A percentile compares a stretch with the other conserved stretches of the same genome.
These are phyloP conservation scores for Bidens hawaiensis DNA, from an alignment of 140 eudicot species.

Conservation along the genomic window DNA sequence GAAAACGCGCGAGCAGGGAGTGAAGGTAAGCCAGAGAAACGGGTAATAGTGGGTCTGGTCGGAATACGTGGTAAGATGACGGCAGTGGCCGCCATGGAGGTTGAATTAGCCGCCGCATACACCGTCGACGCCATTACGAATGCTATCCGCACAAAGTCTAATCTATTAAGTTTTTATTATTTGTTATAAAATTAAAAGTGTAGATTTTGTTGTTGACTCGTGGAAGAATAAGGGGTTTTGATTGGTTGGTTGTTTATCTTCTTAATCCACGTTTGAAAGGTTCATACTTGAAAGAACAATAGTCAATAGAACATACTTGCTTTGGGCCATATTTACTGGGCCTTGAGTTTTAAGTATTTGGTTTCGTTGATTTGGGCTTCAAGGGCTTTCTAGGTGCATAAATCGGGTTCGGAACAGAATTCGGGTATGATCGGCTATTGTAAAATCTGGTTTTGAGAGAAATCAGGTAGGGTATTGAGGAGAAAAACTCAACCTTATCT, in stretches of 20 bases:
- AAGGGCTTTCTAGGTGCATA: neutral
- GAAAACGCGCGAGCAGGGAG: constrained; percentile 53
- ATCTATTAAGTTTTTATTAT: constrained; percentile 21
- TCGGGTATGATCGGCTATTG: too few relatives aligned
- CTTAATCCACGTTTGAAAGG: constrained; percentile 47
- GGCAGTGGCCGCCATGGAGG: constrained; percentile 73
- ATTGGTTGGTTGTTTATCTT: constrained; percentile 62
- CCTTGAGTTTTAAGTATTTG: neutral
- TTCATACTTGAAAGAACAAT: constrained; percentile 4
- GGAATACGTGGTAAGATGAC: constrained; percentile 51
- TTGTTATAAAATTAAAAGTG: neutral
- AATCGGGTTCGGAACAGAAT: too few relatives aligned
- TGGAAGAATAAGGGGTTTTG: constrained; percentile 25
- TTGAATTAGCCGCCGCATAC: constrained; percentile 50
- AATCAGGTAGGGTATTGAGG: too few relatives aligned
- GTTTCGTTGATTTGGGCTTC: neutral
- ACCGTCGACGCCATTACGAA: constrained; percentile 29
- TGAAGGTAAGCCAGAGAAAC: constrained; percentile 47
- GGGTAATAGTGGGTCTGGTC: constrained; percentile 19
- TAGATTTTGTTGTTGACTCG: constrained; percentile 44
- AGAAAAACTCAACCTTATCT: too few relatives aligned
- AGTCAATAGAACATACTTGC: neutral
- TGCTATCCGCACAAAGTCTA: constrained; percentile 24
- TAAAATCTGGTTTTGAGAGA: too few relatives aligned
- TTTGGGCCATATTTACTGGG: constrained; percentile 15